Evolutionary conservation across 2,329 filamentous ascomycete species (phyloP), one percentile per base, ranked within the genome.

Genomic region (Fusarium pseudocircinatum): DNA sequence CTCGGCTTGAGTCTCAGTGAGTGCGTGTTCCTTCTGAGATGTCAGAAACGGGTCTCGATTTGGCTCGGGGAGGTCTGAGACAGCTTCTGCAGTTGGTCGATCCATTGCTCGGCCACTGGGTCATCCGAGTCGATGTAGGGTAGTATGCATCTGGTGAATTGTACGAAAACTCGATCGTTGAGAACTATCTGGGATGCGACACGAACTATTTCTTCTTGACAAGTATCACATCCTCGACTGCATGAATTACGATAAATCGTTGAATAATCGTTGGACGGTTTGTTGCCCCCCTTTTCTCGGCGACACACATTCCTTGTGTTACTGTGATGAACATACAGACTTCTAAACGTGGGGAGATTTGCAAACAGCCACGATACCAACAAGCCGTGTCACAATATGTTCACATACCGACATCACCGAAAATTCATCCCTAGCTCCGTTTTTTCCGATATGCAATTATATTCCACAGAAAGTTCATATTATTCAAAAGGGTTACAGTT

Each of bases 351-450:
- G 53, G 58, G 43, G 67, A 59, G 63, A 74, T 69, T 69, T 69
- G 53, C 56, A 53, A 62, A 32, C 67, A 67, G 71, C 71, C 71
- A 74, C 71, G 71, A 74, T 74, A 74, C 63, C 71, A 56, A 12
- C 28, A 54, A n/a, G n/a, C 43, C 50, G 40, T 72, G 24, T 49
- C 58, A 65, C 43, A 65, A 57, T 44, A 66, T 66, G 22, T 4
- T 42, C 50, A 26, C 71, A 72, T 74, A 68, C 71, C 71, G 56
- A 72, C 63, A 43, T 66, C 67, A 65, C 52, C 5, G 30, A 14
- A 30, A 61, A 49, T 2, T 4, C 43, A 39, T 44, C 67, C 68
- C 71, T 59, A 66, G 34, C 42, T 24, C 57, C 22, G 18, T 40
- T 39, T 44, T 43, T 40, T 2, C 7, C 16, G 30, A 53, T 16